Base-by-base conservation (phyloP, 352 stramenopile species). In the Phytophthora sp. region DNA sequence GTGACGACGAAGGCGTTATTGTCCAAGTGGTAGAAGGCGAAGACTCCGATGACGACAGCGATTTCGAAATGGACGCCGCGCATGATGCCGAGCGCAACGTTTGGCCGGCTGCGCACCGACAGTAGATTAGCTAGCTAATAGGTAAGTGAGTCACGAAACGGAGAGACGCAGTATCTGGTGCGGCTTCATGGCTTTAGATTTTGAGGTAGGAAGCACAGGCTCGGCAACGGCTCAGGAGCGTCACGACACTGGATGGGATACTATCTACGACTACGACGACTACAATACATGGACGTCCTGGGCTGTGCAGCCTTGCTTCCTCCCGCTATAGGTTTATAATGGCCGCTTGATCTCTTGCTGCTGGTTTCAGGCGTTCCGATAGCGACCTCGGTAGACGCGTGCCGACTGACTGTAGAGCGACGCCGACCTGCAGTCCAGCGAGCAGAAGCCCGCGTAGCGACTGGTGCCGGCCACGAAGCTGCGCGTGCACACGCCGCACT, bases 391-490 rank as follows among this genome's bases (percentile, higher is more conserved):
- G 37, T 71, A 76, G 18, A 76, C 50, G 12, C 49, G 55, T 4
- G 68, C 57, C 12, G 68, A 74, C 2, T 76, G 59, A 55, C 58
- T 76, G 54, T 86, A 84, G 43, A 84, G 62, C 58, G 84, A 79
- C 18, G 82, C 77, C 23, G 84, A 89, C 70, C 87, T 92, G 74
- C 84, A 92, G 69, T 92, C 84, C 30, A 91, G 53, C 62, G 84
- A 92, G 62, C 84, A 92, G 50, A 85, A 88, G 59, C 73, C 63
- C 24, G 61, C 57, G 66, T 84, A 91, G 43, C 64, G 68, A 67
- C 77, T 91, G 24, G 81, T 72, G 23, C 57, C 59, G 3, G 43
- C 62, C 44, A 87, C 72, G 50, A 92, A 92, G 52, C 62, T 83
- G 52, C 84, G 81, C 32, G 70, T 69, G 45, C 84, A 92, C 67